Base-by-base conservation (phyloP, 2,329 filamentous ascomycete species). In the Monascus ruber region DNA sequence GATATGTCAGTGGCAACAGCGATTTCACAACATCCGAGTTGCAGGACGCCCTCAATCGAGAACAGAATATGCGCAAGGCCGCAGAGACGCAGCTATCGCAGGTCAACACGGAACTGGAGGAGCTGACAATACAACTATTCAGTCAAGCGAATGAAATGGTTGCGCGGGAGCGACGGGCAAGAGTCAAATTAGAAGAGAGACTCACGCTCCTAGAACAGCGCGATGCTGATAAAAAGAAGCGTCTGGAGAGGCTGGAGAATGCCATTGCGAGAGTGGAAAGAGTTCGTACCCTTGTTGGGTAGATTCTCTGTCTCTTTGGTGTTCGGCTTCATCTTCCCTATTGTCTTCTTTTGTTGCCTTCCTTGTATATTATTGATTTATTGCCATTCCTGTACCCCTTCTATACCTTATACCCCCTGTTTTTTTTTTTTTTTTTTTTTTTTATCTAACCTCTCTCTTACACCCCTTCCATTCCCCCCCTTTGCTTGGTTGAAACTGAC, bases 121-220 rank as follows among this genome's bases (percentile, higher is more conserved):
- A 81, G 39, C 56, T 81, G 42, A 77, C 71, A 8, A 71, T 70
- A 27, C 69, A 71, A 41, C 55, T 81, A 6, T 81, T 81, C 54
- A 72, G 72, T 38, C 73, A 79, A 52, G 77, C 77, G 27, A 80
- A 80, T 43, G 76, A 80, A 56, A 79, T 81, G 76, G 77, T 81
- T 6, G 76, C 76, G 3, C 62, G 68, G 39, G 77, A 81, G 60
- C 66, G 77, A 25, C 73, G 70, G 52, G 74, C 74, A 31, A 63
- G 75, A 39, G 73, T 70, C 10, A 74, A 64, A 43, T 50, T 71
- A 36, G 67, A 71, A 40, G 65, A 70, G 46, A 52, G 67, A 26
- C 64, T 71, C 1, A 64, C 64, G 27, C 53, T 69, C 34, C 49
- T 71, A 28, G 68, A 70, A 48, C 55, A 59, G 28, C 53, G 66